Base-by-base conservation (phyloP, 805 yeast genomes). In the Millerozyma acaciae region DNA sequence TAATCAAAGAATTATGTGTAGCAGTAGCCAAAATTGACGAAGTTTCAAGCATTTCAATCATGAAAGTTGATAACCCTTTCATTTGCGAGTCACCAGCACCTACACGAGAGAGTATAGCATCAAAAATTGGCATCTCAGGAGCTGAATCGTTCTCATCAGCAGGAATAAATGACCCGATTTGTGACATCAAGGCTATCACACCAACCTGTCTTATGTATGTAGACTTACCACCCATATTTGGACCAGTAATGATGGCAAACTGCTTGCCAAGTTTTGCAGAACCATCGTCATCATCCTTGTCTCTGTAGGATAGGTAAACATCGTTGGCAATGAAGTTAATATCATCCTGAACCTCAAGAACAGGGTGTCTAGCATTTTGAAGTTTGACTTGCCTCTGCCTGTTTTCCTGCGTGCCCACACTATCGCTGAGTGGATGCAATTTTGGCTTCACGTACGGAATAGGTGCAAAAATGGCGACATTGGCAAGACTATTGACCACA, bases 21-120 rank as follows among this genome's bases (percentile, higher is more conserved):
- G 95, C 89, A 6, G 84, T 76, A 39, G 84, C 78, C 37, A 93
- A 67, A 44, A 93, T 90, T 2, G 90, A 77, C 0, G 96, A 81
- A 33, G 96, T 86, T 50, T 93, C 98, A 33, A 87, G 68, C 97
- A 93, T 88, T 57, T 93, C 99, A 17, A 95, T 85, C 62, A 56
- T 56, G 50, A 93, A 93, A 0, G 98, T 93, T 1, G 97, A 89
- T 18, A 93, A 86, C 16, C 98, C 98, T 58, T 90, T 89, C 51
- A 93, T 69, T 60, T 93, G 98, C 0, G 97, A 90, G 56, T 93
- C 98, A 8, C 97, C 95, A 2, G 98, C 97, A 8, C 98, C 98
- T n/a, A 93, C 96, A 52, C 98, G 78, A 9, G 97, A 94, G 39
- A 93, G 70, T 4, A 93, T 82, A 2, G 96, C 87, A 60, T 93